phyloP scores from a whole-genome alignment of 2,329 filamentous ascomycete species.

The Penicillium aurantiogriseum region DNA sequence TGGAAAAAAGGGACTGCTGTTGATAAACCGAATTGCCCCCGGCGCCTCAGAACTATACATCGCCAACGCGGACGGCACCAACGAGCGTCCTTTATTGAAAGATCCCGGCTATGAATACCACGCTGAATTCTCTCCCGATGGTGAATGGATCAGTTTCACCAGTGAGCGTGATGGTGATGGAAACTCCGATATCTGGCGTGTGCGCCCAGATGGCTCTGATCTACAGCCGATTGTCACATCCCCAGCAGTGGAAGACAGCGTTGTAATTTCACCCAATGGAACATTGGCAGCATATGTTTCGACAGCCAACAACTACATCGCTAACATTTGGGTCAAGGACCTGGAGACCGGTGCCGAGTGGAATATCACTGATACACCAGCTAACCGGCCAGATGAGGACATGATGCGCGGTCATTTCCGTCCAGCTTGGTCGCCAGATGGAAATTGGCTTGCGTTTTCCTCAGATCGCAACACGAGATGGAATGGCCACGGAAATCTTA shows the following conservation, averaged over 20 bases:
- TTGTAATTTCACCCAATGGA: slow-evolving; percentile 41
- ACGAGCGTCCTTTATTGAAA: slow-evolving; percentile 36
- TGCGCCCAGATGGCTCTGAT: slow-evolving; percentile 36
- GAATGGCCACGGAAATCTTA: slow-evolving; percentile 40
- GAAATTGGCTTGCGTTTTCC: slow-evolving; percentile 43
- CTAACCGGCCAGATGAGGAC: slow-evolving; percentile 15
- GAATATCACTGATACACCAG: slow-evolving; percentile 41
- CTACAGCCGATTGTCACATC: slow-evolving; percentile 37
- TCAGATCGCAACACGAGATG: slow-evolving; percentile 46
- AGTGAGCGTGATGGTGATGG: slow-evolving; percentile 43
- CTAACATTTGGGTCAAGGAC: slow-evolving; percentile 45
- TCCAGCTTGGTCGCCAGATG: slow-evolving; percentile 44
- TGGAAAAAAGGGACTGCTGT: slow-evolving; percentile 25
- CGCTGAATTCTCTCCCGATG: slow-evolving; percentile 40
- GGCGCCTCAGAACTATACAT: slow-evolving; percentile 30
- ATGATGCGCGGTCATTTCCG: slow-evolving; percentile 40
- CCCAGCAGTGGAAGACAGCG: slow-evolving; percentile 39
- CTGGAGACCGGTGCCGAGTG: slow-evolving; percentile 31
- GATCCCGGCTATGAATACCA: slow-evolving; percentile 42
- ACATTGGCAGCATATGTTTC: slow-evolving; percentile 43
- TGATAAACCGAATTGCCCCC: slow-evolving; percentile 41
- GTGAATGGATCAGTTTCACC: slow-evolving; percentile 44
- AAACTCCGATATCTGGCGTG: slow-evolving; percentile 44
- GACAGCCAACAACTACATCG: slow-evolving; percentile 34
- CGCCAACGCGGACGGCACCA: slow-evolving; percentile 42